Percentiles rank a stretch among this genome's conserved stretches.
phyloP scores from a whole-genome alignment of 305 asterid genomes.

The Solanum aculeatissimum region DNA sequence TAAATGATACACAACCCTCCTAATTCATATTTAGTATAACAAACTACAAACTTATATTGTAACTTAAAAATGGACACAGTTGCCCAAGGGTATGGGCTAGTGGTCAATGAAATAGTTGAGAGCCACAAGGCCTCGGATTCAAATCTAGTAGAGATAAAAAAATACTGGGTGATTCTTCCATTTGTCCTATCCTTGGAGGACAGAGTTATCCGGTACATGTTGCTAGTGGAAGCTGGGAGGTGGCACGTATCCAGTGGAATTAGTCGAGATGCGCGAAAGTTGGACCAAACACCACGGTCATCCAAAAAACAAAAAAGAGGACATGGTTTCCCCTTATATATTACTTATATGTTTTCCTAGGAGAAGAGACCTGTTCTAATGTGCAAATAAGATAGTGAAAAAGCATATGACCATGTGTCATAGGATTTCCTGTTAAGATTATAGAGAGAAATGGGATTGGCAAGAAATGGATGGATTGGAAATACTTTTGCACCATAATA shows the following conservation, averaged over 20 bases:
- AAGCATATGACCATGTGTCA: background rate
- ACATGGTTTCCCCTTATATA: background rate
- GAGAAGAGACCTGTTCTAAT: background rate
- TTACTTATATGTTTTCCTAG: background rate
- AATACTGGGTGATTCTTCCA: background rate
- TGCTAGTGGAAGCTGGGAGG: background rate
- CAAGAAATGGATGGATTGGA: background rate
- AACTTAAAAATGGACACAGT: background rate
- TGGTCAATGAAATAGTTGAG: background rate
- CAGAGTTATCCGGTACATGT: background rate
- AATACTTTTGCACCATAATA: background rate
- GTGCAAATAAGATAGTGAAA: background rate
- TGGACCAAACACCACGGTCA: background rate
- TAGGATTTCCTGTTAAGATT: background rate
- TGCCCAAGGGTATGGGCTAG: background rate
- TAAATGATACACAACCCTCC: background rate
- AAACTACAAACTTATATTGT: background rate
- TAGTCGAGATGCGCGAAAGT: background rate
- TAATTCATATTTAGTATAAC: background rate
- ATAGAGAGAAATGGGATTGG: background rate
- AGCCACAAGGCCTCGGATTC: background rate
- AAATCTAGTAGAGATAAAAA: background rate
- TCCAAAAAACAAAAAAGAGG: background rate
- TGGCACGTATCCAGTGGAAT: background rate
- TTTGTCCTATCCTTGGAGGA: background rate